phyloP scores from a whole-genome alignment of 306 rosid species.

The Acacia crassicarpa region DNA sequence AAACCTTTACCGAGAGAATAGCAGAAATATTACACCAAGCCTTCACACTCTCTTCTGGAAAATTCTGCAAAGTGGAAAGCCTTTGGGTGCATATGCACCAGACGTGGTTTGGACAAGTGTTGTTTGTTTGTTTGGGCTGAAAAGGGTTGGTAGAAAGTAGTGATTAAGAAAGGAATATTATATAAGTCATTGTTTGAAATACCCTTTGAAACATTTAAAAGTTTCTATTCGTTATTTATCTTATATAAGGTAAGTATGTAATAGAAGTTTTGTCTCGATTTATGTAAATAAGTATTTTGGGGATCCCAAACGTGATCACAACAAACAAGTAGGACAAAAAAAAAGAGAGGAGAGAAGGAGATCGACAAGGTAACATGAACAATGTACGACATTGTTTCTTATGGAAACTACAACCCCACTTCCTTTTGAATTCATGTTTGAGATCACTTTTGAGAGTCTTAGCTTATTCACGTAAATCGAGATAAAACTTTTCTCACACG shows the following conservation, averaged over 20 bases:
- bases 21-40: neutral
- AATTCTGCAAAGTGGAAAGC: neutral
- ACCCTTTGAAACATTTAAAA: too few species aligned
- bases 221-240: too few species aligned
- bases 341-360: neutral
- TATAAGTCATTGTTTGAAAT: too few species aligned
- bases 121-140: neutral
- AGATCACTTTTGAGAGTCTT: too few species aligned
- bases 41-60: neutral
- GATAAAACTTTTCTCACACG: too few species aligned
- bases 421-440: neutral
- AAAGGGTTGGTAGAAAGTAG: neutral
- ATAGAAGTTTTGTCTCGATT: too few species aligned
- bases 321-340: too few species aligned
- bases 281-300: too few species aligned
- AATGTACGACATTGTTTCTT: slow-evolving; percentile 31
- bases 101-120: neutral
- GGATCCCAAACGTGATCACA: too few species aligned
- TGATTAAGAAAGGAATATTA: slow-evolving; percentile 3
- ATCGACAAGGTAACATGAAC: slow-evolving; percentile 29
- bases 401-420: slow-evolving; percentile 44
- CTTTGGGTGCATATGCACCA: neutral
- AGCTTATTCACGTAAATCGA: too few species aligned
- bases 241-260: too few species aligned
- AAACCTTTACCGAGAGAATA: neutral